Percentiles rank a stretch among this genome's conserved stretches.
These are phyloP conservation scores for Cyberlindnera veronae DNA, from an alignment of 805 yeast genomes.

Conservation along the genomic window DNA sequence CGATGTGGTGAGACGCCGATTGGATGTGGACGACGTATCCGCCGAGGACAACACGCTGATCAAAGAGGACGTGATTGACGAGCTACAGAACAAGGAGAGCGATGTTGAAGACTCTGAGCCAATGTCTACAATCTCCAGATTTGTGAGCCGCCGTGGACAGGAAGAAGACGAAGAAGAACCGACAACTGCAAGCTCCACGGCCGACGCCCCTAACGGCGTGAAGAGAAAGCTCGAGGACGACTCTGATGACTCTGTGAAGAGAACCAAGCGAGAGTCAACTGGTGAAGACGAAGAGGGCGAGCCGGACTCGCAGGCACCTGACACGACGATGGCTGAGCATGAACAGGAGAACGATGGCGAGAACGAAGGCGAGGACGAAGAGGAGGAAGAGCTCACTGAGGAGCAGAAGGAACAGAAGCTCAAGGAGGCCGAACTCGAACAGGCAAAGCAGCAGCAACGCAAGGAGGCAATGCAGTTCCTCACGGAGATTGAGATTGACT, in stretches of 20 bases:
- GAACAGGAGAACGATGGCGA: constrained; percentile 22
- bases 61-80: constrained; percentile 24
- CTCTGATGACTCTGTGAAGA: constrained; percentile 16
- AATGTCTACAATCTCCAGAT: constrained; percentile 23
- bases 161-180: constrained; percentile 10
- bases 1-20: constrained; percentile 6
- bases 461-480: constrained; percentile 67
- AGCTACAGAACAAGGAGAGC: constrained; percentile 21
- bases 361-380: constrained; percentile 23
- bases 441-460: constrained; percentile 40
- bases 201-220: no score
- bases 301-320: constrained; percentile 15
- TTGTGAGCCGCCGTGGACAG: constrained; percentile 19
- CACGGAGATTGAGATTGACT: constrained; percentile 77
- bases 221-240: constrained; percentile 16
- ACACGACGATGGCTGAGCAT: constrained; percentile 10
- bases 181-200: not conserved
- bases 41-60: constrained; percentile 21
- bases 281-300: constrained; percentile 18
- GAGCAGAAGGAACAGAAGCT: constrained; percentile 23
- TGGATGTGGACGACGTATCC: constrained; percentile 13
- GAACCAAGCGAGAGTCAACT: constrained; percentile 6
- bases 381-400: constrained; percentile 23
- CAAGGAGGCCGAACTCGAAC: constrained; percentile 21
- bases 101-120: constrained; percentile 22